These are phyloP conservation scores for Solanum pennellii DNA, from an alignment of 257 asterid genomes.

Conservation along the genomic window DNA sequence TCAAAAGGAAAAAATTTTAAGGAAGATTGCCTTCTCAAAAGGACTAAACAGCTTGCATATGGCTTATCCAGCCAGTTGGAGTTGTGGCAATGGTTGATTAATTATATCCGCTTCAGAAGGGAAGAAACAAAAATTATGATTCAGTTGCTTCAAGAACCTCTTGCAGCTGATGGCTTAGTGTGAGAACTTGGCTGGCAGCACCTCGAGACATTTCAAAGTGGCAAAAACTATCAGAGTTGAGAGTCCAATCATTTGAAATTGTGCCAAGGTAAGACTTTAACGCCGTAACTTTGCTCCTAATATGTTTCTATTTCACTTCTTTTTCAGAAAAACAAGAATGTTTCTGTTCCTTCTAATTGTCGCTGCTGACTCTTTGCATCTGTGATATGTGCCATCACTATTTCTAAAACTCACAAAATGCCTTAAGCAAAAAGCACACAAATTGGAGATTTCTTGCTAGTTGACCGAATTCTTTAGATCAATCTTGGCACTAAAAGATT, in stretches of 20 bases:
- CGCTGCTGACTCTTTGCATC: background rate
- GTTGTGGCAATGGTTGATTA: background rate
- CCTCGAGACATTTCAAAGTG: background rate
- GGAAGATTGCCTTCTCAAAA: background rate
- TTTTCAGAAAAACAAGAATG: background rate
- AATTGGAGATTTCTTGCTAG: background rate
- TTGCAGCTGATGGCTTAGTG: background rate
- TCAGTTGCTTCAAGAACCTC: background rate
- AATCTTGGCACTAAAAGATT: background rate
- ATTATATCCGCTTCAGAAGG: background rate
- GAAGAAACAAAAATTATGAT: background rate
- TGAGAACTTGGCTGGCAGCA: background rate
- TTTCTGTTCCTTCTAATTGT: background rate
- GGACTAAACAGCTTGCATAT: background rate
- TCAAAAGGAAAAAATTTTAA: background rate
- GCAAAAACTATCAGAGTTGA: background rate
- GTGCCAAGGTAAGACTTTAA: background rate
- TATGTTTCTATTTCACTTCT: background rate
- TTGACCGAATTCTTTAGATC: background rate
- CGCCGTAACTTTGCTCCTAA: background rate
- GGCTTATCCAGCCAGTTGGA: background rate
- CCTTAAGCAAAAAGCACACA: background rate
- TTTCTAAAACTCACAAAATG: background rate
- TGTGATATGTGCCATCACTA: background rate
- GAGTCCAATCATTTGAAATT: background rate